phyloP scores from a whole-genome alignment of 306 rosid species.

The Ceratonia siliqua region DNA sequence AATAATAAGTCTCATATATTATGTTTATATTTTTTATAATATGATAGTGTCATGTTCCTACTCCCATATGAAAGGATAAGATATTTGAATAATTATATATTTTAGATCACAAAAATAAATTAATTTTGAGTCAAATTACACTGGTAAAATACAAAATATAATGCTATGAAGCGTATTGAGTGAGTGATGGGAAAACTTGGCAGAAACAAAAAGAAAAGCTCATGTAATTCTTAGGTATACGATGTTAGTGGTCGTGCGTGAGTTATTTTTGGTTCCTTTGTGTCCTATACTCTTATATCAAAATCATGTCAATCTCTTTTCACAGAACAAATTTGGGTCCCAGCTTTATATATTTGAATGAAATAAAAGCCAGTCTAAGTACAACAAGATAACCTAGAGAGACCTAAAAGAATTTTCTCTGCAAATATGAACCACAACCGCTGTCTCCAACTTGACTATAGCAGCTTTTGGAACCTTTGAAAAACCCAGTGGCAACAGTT shows the following conservation, averaged over 20 bases:
- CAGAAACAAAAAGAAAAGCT: background rate
- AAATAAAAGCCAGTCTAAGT: conserved; percentile 36
- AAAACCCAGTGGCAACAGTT: conserved; percentile 26
- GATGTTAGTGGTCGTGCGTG: conserved; percentile 34
- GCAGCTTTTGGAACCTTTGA: conserved; percentile 42
- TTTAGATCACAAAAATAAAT: too few relatives aligned
- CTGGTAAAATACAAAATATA: too few relatives aligned
- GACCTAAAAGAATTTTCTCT: conserved; percentile 33
- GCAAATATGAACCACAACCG: conserved; percentile 43
- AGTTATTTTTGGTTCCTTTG: conserved; percentile 5
- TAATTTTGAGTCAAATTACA: too few relatives aligned
- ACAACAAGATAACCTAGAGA: conserved; percentile 19
- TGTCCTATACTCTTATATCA: conserved; percentile 27
- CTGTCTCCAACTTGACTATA: conserved; percentile 44
- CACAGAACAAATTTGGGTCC: conserved; percentile 50
- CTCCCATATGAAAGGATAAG: too few relatives aligned
- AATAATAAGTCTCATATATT: too few relatives aligned
- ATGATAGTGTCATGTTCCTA: too few relatives aligned
- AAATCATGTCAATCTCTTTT: conserved; percentile 42
- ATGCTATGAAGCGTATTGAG: conserved; percentile 18
- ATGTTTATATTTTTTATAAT: too few relatives aligned
- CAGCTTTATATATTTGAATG: conserved; percentile 26
- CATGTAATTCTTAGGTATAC: background rate
- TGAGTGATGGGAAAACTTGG: conserved; percentile 22
- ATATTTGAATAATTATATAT: too few relatives aligned